phyloP scores from a whole-genome alignment of 2,329 filamentous ascomycete species.

The Calycina herbarum region DNA sequence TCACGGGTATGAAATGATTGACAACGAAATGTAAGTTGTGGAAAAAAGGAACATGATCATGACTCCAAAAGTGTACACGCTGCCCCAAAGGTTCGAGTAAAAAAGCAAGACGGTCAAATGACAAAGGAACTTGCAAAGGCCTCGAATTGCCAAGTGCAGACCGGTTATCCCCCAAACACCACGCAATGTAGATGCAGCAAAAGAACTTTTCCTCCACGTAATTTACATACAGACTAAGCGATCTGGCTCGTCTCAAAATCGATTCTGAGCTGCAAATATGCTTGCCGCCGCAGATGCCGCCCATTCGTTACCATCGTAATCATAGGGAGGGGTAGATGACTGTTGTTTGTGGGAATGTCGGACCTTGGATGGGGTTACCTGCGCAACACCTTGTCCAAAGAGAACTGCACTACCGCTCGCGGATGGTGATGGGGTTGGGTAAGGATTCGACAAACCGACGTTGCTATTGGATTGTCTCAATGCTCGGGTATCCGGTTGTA shows the following conservation, averaged over 20 bases:
- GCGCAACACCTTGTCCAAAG: constrained; percentile 59
- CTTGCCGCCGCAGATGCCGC: constrained; percentile 78
- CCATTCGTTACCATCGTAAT: constrained; percentile 93
- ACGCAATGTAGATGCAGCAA: constrained; percentile 37
- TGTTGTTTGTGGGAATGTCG: constrained; percentile 65
- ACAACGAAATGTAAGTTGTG: not conserved
- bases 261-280: constrained; percentile 72
- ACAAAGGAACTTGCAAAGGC: constrained; percentile 26
- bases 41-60: not conserved
- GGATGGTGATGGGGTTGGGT: constrained; percentile 71
- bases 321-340: constrained; percentile 95
- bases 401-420: constrained; percentile 77
- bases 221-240: constrained; percentile 33
- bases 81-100: not conserved
- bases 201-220: constrained; percentile 36
- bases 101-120: constrained; percentile 12
- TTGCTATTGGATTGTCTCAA: constrained; percentile 66
- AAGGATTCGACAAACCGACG: constrained; percentile 59
- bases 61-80: constrained; percentile 5
- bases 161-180: constrained; percentile 34
- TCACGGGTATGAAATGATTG: constrained; percentile 2
- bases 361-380: constrained; percentile 50
- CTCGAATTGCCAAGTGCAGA: not conserved
- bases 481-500: constrained; percentile 44
- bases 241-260: constrained; percentile 46